These are phyloP conservation scores for Pythium chondricola DNA, from an alignment of 352 stramenopile species.

Conservation along the genomic window DNA sequence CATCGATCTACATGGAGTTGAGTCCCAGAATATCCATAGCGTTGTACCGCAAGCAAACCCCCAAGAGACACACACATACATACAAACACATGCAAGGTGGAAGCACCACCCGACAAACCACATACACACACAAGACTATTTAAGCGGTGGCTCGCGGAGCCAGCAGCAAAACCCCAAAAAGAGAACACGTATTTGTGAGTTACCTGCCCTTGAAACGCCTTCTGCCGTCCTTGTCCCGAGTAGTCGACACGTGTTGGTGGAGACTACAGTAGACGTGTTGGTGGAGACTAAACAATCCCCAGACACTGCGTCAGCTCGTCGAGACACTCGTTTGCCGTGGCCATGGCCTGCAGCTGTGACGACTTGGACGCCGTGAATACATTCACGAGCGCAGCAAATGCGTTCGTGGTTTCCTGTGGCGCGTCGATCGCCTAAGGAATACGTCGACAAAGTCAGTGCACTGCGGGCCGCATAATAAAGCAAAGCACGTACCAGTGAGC, in stretches of 20 bases:
- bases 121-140: slow-evolving; percentile 9
- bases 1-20: background rate
- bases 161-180: slow-evolving; percentile 9
- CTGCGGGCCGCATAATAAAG: too few relatives aligned
- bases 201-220: too few relatives aligned
- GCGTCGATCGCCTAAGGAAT: slow-evolving; percentile 38
- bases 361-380: slow-evolving; percentile 53
- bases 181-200: slow-evolving; percentile 9
- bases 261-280: too few relatives aligned
- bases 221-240: too few relatives aligned
- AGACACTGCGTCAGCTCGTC: slow-evolving; percentile 32
- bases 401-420: slow-evolving; percentile 38
- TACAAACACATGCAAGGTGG: too few relatives aligned
- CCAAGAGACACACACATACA: background rate
- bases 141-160: slow-evolving; percentile 7
- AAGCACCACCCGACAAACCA: background rate
- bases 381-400: slow-evolving; percentile 36
- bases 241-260: too few relatives aligned
- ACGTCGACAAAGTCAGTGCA: too few relatives aligned
- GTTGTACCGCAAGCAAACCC: background rate
- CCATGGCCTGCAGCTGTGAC: slow-evolving; percentile 25
- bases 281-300: slow-evolving; percentile 16
- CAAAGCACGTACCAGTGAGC: slow-evolving; percentile 43
- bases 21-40: too few relatives aligned
- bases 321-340: slow-evolving; percentile 45